These are phyloP conservation scores for Rosa multiflora DNA, from an alignment of 306 rosid species.

Conservation along the genomic window DNA sequence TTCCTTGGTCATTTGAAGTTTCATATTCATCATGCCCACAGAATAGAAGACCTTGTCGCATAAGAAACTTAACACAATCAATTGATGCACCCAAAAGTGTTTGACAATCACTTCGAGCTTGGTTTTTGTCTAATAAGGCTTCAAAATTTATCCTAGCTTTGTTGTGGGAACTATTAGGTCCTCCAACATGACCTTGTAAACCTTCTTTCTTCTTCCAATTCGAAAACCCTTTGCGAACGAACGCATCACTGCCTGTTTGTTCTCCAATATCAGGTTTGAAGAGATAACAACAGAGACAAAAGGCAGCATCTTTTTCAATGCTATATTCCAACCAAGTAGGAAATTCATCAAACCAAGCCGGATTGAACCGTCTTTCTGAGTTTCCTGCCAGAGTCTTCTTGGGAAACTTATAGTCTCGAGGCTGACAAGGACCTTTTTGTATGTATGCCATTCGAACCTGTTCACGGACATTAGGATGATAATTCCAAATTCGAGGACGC, in stretches of 20 bases:
- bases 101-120: neutral
- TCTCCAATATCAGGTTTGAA: neutral
- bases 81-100: neutral
- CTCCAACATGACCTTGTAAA: conserved; percentile 2
- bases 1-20: neutral
- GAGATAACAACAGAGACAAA: conserved; percentile 1
- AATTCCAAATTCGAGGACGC: neutral
- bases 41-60: neutral
- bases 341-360: conserved; percentile 6
- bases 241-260: neutral
- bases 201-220: conserved; percentile 1
- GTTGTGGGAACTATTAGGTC: neutral
- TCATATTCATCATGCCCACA: neutral
- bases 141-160: neutral
- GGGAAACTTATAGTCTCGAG: neutral
- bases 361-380: neutral
- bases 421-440: conserved; percentile 2
- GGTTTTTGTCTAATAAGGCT: neutral
- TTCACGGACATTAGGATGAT: neutral
- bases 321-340: conserved; percentile 12
- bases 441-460: neutral
- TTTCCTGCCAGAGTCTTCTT: neutral
- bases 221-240: neutral
- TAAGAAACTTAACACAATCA: neutral
- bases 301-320: neutral